Evolutionary conservation across 2,329 filamentous ascomycete genomes (phyloP).

Genomic region (Colletotrichum tofieldiae): DNA sequence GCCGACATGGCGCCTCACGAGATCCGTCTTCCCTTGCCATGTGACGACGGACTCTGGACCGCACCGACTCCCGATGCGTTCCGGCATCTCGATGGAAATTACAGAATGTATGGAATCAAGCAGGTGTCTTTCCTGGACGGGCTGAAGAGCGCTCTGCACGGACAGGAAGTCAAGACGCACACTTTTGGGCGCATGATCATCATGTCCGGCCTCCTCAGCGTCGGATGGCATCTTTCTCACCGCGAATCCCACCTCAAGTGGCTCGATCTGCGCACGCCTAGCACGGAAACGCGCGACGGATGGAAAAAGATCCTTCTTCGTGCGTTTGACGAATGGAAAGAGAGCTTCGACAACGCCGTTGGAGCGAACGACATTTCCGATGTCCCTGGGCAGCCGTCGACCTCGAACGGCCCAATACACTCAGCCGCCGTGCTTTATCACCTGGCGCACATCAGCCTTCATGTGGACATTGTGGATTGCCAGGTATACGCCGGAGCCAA

Average conservation of each 20-base stretch:
- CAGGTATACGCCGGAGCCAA: constrained; percentile 89
- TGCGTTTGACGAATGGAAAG: constrained; percentile 90
- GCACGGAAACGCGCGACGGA: constrained; percentile 75
- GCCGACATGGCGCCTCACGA: constrained; percentile 94
- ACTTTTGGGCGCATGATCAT: constrained; percentile 91
- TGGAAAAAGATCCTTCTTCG: constrained; percentile 84
- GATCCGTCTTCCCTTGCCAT: constrained; percentile 87
- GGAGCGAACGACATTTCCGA: constrained; percentile 54
- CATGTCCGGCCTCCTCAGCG: constrained; percentile 91
- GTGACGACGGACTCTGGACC: constrained; percentile 89
- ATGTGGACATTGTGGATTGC: constrained; percentile 90
- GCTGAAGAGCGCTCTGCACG: constrained; percentile 86
- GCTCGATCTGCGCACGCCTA: constrained; percentile 77
- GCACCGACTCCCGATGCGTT: constrained; percentile 85
- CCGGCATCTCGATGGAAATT: constrained; percentile 80
- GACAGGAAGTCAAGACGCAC: constrained; percentile 86
- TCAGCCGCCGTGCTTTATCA: constrained; percentile 87
- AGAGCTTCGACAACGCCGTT: constrained; percentile 83
- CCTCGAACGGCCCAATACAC: constrained; percentile 77
- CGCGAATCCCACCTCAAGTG: constrained; percentile 88
- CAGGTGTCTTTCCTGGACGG: constrained; percentile 87
- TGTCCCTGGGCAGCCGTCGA: constrained; percentile 66
- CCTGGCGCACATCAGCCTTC: constrained; percentile 89
- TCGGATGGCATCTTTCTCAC: constrained; percentile 93
- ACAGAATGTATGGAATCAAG: constrained; percentile 85